A percentile compares a stretch with the other conserved stretches of the same genome.
phyloP scores from a whole-genome alignment of 1,284 basidiomycete genomes.

The Abortiporus biennis region DNA sequence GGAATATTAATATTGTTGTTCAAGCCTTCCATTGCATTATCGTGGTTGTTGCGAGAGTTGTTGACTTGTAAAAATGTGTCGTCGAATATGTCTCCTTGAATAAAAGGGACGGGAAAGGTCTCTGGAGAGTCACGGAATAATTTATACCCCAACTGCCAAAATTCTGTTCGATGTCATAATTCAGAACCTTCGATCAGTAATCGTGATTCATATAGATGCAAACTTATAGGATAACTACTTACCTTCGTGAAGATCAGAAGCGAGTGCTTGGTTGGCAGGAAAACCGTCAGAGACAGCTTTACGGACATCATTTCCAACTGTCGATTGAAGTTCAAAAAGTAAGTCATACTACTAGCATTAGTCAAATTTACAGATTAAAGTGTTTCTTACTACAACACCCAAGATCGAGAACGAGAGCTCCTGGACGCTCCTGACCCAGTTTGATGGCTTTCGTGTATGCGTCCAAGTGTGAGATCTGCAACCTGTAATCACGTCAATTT shows the following conservation, averaged over 20 bases:
- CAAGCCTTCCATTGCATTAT: constrained; percentile 15
- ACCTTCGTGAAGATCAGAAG: constrained; percentile 29
- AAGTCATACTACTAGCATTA: not conserved
- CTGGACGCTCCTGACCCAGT: constrained; percentile 29
- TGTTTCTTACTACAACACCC: constrained; percentile 40
- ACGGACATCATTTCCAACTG: constrained; percentile 40
- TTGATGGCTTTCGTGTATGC: constrained; percentile 36
- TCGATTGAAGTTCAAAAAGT: not conserved
- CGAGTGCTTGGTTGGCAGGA: constrained; percentile 28
- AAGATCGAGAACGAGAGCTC: constrained; percentile 44
- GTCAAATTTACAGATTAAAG: not conserved
- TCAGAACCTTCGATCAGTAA: too few species aligned
- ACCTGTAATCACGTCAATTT: constrained; percentile 4
- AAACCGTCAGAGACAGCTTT: constrained; percentile 36
- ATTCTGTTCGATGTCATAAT: too few species aligned
- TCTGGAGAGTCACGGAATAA: constrained; percentile 27
- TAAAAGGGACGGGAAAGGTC: constrained; percentile 38
- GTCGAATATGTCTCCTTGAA: constrained; percentile 42
- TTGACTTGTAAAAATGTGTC: constrained; percentile 26
- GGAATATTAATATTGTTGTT: too few species aligned
- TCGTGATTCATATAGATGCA: constrained; percentile 27
- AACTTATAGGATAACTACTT: constrained; percentile 12
- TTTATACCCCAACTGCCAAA: constrained; percentile 29
- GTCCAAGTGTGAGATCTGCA: constrained; percentile 30
- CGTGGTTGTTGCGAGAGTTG: constrained; percentile 22